Percentiles rank a stretch among this genome's conserved stretches.
Evolutionary conservation across 1,139 yeast genomes (phyloP).

Genomic region (Yamadazyma sp.): DNA sequence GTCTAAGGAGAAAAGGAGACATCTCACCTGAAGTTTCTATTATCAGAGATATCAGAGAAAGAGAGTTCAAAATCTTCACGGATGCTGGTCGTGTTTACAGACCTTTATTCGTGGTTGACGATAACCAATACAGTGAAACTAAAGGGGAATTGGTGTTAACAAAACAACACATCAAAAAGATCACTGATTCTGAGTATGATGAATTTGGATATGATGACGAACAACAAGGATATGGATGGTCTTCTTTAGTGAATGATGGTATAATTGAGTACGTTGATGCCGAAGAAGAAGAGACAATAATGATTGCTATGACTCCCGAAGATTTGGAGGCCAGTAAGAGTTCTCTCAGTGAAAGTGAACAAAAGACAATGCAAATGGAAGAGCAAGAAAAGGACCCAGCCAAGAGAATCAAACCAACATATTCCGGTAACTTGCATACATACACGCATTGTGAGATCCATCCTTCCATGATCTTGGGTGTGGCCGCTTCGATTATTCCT

Average conservation of each 20-base stretch:
- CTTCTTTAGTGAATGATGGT: conserved; percentile 79
- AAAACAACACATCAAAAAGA: conserved; percentile 76
- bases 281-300: conserved; percentile 95
- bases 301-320: conserved; percentile 99
- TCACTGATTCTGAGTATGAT: conserved; percentile 63
- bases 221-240: conserved; percentile 73
- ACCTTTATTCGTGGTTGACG: conserved; percentile 89
- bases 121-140: conserved; percentile 72
- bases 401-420: conserved; percentile 77
- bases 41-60: conserved; percentile 94
- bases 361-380: conserved; percentile 42
- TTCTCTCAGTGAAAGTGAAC: conserved; percentile 49
- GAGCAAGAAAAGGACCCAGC: conserved; percentile 71
- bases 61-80: conserved; percentile 91
- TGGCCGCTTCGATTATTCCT: conserved; percentile 97
- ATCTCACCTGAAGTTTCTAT: conserved; percentile 95
- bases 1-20: conserved; percentile 92
- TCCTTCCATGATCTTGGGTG: conserved; percentile 98
- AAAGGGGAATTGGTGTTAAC: conserved; percentile 79
- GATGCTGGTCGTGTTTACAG: conserved; percentile 99
- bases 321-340: conserved; percentile 73
- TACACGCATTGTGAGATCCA: conserved; percentile 99
- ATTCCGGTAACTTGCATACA: conserved; percentile 63
- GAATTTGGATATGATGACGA: conserved; percentile 61
- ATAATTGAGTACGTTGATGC: conserved; percentile 94